Evolutionary conservation across 2,329 filamentous ascomycete genomes (phyloP), one percentile per base, ranked within the genome.

Genomic region (Sarocladium oryzae): DNA sequence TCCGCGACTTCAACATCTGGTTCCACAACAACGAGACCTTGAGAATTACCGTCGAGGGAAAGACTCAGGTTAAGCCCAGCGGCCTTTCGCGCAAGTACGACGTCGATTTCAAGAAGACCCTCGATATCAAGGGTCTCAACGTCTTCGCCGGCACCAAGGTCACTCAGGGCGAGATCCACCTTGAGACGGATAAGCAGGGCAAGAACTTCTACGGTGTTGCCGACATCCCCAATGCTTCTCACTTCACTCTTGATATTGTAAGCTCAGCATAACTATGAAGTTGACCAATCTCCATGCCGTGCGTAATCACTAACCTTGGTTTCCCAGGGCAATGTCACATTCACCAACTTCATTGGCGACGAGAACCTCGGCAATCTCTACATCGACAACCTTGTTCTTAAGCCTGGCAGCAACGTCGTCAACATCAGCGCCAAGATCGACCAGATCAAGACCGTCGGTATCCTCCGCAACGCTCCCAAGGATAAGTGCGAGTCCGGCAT

Each of bases 191-290:
- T 51, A 55, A 61, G 9, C 68, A 75, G 50, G 74, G 71, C 20
- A 73, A 76, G 61, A 88, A 86, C 68, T 84, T 88, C 67, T 67
- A 74, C 49, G 83, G 76, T 57, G 76, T 69, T 13, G 75, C 77
- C 52, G 69, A 70, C 52, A 82, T 88, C 49, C 82, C 81, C 56
- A 88, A 88, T 64, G 75, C 73, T 6, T 85, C 83, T 1, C 66
- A 79, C 49, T 74, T 85, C 61, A 80, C 75, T n/a, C 72, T 88
- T 50, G 76, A 84, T 30, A 77, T 88, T 58, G 79, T 82, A 69
- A 67, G 76, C n/a, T n/a, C n/a, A n/a, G n/a, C n/a, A n/a, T n/a
- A n/a, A n/a, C n/a, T n/a, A n/a, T n/a, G n/a, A n/a, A n/a, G n/a
- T n/a, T n/a, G n/a, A n/a, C n/a, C n/a, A n/a, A n/a, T n/a, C n/a